Conservation (phyloP, 192 early-diverging fungal genomes). For the Thamnidium elegans region DNA sequence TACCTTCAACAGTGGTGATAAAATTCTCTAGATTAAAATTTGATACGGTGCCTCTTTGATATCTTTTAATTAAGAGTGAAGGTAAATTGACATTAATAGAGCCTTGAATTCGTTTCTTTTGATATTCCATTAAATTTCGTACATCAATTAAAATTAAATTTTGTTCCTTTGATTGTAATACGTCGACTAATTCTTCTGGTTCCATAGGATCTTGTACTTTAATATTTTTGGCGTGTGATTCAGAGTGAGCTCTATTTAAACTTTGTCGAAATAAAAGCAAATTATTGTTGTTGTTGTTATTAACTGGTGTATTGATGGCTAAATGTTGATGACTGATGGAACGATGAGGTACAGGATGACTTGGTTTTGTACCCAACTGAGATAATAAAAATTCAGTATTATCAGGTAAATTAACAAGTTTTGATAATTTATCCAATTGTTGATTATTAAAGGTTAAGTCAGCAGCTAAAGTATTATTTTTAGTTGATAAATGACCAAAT, state of each 20-base stretch:
- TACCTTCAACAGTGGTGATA: constrained; percentile 48
- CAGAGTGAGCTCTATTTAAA: constrained; percentile 5
- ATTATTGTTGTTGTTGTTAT: no score
- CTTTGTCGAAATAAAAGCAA: neutral
- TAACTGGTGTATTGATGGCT: no score
- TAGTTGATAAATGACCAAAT: constrained; percentile 31
- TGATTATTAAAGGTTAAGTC: constrained; percentile 35
- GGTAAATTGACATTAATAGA: constrained; percentile 57
- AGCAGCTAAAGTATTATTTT: constrained; percentile 23
- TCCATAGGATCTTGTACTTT: neutral
- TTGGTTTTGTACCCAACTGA: neutral
- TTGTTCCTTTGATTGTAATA: neutral
- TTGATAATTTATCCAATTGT: neutral
- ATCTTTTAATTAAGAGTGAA: constrained; percentile 49
- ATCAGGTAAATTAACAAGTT: neutral
- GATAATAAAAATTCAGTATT: neutral
- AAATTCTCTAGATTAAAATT: constrained; percentile 54
- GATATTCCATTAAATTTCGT: constrained; percentile 21
- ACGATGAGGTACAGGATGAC: constrained; percentile 5
- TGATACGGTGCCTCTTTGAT: constrained; percentile 44
- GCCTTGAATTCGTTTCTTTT: constrained; percentile 16
- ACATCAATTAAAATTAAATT: constrained; percentile 29
- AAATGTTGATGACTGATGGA: constrained; percentile 18
- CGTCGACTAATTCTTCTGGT: neutral
- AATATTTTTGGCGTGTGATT: neutral